These are phyloP conservation scores for Mrakia frigida DNA, from an alignment of 768 basidiomycete species.

Conservation along the genomic window DNA sequence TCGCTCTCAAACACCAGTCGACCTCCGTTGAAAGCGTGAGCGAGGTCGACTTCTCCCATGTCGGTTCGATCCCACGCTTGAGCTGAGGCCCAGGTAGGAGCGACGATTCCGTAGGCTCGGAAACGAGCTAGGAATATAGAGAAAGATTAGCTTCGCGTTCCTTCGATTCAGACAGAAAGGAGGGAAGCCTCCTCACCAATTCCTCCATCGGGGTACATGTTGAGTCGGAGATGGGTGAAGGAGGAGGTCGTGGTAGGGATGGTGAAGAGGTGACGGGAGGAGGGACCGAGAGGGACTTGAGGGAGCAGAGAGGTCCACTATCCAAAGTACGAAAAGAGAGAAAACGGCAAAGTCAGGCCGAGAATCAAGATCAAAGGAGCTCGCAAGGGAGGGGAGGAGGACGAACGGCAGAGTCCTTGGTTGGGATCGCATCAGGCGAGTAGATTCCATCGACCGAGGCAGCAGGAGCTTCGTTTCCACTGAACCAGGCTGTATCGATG, in stretches of 20 bases:
- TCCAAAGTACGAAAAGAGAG: background rate
- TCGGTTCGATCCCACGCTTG: constrained; percentile 22
- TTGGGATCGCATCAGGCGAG: constrained; percentile 47
- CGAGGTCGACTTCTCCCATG: constrained; percentile 64
- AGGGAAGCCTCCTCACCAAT: constrained; percentile 62
- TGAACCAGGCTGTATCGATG: constrained; percentile 92
- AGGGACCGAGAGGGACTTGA: constrained; percentile 68
- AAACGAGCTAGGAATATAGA: background rate
- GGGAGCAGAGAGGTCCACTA: constrained; percentile 78
- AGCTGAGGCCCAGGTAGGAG: constrained; percentile 22
- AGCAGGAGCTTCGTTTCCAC: constrained; percentile 65
- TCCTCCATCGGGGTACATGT: constrained; percentile 96
- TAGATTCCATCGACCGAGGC: constrained; percentile 62
- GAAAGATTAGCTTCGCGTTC: background rate
- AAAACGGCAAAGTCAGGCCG: background rate
- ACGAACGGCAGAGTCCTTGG: constrained; percentile 48
- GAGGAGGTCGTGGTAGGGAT: constrained; percentile 53
- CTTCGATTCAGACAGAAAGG: background rate
- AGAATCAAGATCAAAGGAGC: background rate
- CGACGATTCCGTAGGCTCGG: constrained; percentile 30
- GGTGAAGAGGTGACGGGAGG: constrained; percentile 81
- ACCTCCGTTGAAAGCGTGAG: constrained; percentile 84
- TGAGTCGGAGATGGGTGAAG: constrained; percentile 76
- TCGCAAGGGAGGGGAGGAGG: background rate
- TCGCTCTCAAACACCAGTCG: constrained; percentile 78